Percentiles rank a stretch among this genome's conserved stretches.
Evolutionary conservation across 345 rosid species (phyloP).

Genomic region (Eucalyptus curtisii): DNA sequence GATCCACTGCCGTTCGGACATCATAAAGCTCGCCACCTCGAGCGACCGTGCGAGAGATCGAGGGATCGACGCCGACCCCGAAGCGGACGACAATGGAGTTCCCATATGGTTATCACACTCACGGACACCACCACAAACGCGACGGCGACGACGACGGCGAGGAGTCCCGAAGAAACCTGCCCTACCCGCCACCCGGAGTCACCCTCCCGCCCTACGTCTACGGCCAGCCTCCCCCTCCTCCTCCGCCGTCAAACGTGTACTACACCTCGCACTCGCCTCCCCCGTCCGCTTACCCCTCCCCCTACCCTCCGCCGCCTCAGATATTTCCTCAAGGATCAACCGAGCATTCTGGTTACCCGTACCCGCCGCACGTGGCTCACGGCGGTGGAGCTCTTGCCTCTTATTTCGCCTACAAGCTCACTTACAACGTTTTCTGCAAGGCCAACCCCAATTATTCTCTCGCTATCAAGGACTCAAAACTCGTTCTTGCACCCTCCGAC

Average conservation of each 20-base stretch:
- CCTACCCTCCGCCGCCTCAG: slow-evolving; percentile 11
- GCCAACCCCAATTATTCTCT: slow-evolving; percentile 45
- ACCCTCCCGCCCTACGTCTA: neutral
- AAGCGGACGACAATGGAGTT: slow-evolving; percentile 24
- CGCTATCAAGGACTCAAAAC: slow-evolving; percentile 47
- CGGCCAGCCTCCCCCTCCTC: slow-evolving; percentile 18
- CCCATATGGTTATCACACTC: slow-evolving; percentile 18
- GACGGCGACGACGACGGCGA: slow-evolving; percentile 9
- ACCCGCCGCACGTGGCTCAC: slow-evolving; percentile 24
- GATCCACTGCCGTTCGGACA: neutral
- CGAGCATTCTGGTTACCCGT: neutral
- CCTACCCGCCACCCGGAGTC: neutral
- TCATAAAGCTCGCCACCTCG: neutral
- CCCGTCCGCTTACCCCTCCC: neutral
- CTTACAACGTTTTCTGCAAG: slow-evolving; percentile 49
- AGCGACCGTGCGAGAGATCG: neutral
- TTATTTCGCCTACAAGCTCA: slow-evolving; percentile 30
- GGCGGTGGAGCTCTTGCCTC: neutral
- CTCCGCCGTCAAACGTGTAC: slow-evolving; percentile 1
- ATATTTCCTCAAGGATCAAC: slow-evolving; percentile 28
- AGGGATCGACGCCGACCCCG: neutral
- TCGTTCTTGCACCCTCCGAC: slow-evolving; percentile 46
- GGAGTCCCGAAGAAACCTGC: neutral
- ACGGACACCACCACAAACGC: slow-evolving; percentile 10
- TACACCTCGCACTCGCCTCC: slow-evolving; percentile 24